phyloP scores from a whole-genome alignment of 2,329 filamentous ascomycete genomes.

The Cladosporium velox region DNA sequence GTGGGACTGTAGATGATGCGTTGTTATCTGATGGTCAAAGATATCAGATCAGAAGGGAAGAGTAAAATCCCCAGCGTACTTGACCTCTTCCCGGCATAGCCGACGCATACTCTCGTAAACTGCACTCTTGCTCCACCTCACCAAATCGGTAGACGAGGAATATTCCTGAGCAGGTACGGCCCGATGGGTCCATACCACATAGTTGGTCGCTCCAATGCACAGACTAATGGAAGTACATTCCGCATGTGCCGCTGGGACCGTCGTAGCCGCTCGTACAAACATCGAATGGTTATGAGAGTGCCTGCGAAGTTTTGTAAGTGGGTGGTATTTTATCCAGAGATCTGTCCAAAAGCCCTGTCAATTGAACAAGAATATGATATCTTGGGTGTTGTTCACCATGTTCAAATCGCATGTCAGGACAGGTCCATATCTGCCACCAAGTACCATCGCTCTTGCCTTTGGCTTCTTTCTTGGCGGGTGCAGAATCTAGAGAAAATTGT shows the following conservation, averaged over 20 bases:
- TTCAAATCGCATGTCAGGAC: neutral
- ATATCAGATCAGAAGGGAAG: neutral
- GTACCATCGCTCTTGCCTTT: neutral
- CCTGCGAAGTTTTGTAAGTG: neutral
- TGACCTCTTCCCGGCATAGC: neutral
- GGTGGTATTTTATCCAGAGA: neutral
- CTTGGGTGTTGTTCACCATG: neutral
- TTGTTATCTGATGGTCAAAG: neutral
- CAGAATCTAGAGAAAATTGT: neutral
- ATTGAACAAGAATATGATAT: neutral
- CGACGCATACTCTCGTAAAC: neutral
- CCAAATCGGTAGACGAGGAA: neutral
- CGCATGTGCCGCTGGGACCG: neutral
- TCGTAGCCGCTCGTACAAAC: neutral
- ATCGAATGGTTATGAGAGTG: neutral
- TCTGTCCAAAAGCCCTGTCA: neutral
- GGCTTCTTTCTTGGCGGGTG: neutral
- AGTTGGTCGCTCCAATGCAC: neutral
- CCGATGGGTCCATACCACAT: neutral
- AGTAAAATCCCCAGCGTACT: neutral
- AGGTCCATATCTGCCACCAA: neutral
- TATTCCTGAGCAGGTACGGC: neutral
- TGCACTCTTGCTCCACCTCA: neutral
- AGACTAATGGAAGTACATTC: neutral
- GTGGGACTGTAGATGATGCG: neutral